Base-by-base conservation (phyloP, 352 stramenopile genomes). In the Pythium folliculosum region DNA sequence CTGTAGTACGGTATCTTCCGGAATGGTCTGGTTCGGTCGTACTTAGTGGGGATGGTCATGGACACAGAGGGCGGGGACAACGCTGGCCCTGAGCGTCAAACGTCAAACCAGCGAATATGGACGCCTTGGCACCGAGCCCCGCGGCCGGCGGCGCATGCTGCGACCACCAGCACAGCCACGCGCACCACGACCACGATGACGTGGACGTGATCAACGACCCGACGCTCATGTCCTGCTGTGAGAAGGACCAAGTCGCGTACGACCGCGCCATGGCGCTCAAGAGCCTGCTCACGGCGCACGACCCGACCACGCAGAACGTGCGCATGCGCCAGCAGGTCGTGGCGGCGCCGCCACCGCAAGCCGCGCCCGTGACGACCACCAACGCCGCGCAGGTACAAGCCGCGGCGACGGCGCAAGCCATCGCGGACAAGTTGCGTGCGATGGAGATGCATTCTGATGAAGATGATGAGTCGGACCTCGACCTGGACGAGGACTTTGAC, bases 241-340 rank as follows among this genome's bases (percentile, higher is more conserved):
- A 88, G 58, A 76, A 77, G 35, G 82, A 91, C 63, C 67, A 77
- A 54, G 65, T 74, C 54, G 77, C 81, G 53, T 91, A 80, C 64
- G 70, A 80, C 50, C 84, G 85, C 65, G 80, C 80, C 61, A 87
- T 88, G 80, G 70, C 79, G 58, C 78, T 91, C 55, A 91, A 91
- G 65, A 63, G 72, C 4, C 50, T 86, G 53, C 66, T 91, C 27
- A 89, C 80, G 5, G 76, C 69, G 22, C 75, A 88, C 52, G 82
- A 91, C 48, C 82, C 73, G 23, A 81, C 82, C 19, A 83, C 77
- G 6, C 56, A 72, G 21, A 79, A 76, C 14, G 82, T 91, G 55
- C 77, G 77, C 32, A 65, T 80, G 65, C 82, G 82, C 14, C 82
- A 91, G 64, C 77, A 89, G 55, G 60, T 91, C 52, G 83, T 90